These are phyloP conservation scores for Auricularia heimuer DNA, from an alignment of 768 basidiomycete species.

Conservation along the genomic window DNA sequence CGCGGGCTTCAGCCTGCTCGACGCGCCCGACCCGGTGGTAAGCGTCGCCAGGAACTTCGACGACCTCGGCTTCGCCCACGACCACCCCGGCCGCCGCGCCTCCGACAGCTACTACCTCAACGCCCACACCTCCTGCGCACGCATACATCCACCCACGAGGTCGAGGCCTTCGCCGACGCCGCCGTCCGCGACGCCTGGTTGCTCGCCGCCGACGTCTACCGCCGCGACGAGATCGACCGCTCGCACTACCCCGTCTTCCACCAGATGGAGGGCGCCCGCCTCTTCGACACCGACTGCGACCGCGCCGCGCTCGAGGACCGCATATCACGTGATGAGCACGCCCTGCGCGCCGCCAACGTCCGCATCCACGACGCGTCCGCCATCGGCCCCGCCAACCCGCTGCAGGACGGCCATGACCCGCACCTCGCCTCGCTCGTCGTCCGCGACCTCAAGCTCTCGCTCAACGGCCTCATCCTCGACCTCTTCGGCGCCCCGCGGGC, in stretches of 20 bases:
- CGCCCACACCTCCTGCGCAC: constrained; percentile 86
- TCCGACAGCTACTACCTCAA: constrained; percentile 98
- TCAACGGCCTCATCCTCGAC: constrained; percentile 76
- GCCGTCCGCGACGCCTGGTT: constrained; percentile 71
- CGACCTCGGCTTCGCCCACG: constrained; percentile 83
- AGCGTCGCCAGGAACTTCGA: constrained; percentile 91
- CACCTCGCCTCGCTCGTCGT: constrained; percentile 61
- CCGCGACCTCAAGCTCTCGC: constrained; percentile 78
- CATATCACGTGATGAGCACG: constrained; percentile 51
- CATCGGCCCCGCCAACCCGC: constrained; percentile 65
- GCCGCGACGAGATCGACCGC: constrained; percentile 94
- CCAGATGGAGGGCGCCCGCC: constrained; percentile 90
- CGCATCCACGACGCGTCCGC: constrained; percentile 79
- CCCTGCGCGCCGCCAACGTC: constrained; percentile 61
- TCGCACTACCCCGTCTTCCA: constrained; percentile 98
- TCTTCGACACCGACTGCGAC: constrained; percentile 39
- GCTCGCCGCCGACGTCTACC: constrained; percentile 91
- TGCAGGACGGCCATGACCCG: constrained; percentile 70
- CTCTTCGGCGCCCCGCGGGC: constrained; percentile 59
- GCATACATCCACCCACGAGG: constrained; percentile 97
- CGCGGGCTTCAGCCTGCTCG: constrained; percentile 1
- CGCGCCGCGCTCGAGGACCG: constrained; percentile 43
- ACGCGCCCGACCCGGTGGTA: constrained; percentile 60
- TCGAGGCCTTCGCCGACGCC: constrained; percentile 58
- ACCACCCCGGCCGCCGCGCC: constrained; percentile 85